Conservation (phyloP, 2,329 filamentous ascomycete genomes). For the Hypocreales sp. region DNA sequence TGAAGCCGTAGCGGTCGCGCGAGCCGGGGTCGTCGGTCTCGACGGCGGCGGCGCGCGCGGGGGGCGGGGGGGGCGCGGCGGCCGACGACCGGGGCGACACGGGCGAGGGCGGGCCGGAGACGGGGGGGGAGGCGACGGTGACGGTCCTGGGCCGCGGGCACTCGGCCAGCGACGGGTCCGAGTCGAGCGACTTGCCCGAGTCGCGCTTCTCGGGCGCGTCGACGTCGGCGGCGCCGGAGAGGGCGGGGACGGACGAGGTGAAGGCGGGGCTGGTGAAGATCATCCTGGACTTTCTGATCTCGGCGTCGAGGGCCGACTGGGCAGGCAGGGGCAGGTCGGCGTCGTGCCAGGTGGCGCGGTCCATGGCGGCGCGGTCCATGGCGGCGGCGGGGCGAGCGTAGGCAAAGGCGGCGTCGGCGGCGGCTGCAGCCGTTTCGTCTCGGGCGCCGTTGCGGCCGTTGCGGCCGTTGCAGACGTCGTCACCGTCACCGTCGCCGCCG, state of each 20-base stretch:
- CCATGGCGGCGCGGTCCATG: slow-evolving; percentile 3
- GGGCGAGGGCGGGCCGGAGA: slow-evolving; percentile 4
- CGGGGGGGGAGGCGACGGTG: slow-evolving; percentile 1
- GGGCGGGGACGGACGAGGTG: slow-evolving; percentile 21
- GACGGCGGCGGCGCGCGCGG: slow-evolving; percentile 8
- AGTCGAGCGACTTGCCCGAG: slow-evolving; percentile 32
- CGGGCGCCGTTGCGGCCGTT: neutral
- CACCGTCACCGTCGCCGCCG: slow-evolving; percentile 11
- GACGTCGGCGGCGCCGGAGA: slow-evolving; percentile 14
- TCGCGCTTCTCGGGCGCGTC: slow-evolving; percentile 26
- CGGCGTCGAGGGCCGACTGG: slow-evolving; percentile 18
- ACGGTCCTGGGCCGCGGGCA: slow-evolving; percentile 7
- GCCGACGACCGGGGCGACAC: slow-evolving; percentile 4
- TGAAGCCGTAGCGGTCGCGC: slow-evolving; percentile 83
- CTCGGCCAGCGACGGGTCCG: slow-evolving; percentile 13
- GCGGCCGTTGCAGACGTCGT: slow-evolving; percentile 1
- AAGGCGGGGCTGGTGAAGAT: slow-evolving; percentile 23
- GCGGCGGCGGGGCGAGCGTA: neutral
- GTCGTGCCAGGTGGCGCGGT: slow-evolving; percentile 3
- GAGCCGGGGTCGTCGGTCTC: slow-evolving; percentile 31
- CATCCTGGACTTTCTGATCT: slow-evolving; percentile 23
- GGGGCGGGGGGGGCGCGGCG: slow-evolving; percentile 1
- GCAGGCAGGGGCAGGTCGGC: slow-evolving; percentile 6
- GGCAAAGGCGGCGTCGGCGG: neutral
- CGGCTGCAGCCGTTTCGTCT: neutral